Evolutionary conservation across 441 rosid genomes (phyloP), one percentile per base, ranked within the genome.

Genomic region (Manihot esculenta): DNA sequence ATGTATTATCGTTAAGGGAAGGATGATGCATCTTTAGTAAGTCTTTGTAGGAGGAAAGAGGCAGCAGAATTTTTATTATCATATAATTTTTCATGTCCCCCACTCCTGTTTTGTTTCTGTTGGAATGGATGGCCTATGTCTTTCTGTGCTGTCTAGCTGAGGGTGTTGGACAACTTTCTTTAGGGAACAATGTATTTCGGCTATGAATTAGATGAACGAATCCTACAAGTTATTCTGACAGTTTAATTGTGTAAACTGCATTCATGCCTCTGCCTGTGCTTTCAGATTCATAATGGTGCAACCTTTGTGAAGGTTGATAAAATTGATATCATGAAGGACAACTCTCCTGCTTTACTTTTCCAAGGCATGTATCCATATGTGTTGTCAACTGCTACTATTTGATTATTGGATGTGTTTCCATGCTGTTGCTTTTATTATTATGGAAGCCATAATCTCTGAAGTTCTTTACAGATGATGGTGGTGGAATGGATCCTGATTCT

Each of bases 301-400:
- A 90, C 97, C 12, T 85, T 87, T 74, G 83, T 94, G 64, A 92
- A 88, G 84, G 84, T 94, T 64, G 98, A 94, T 87, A 94, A 89
- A 86, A 68, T 90, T 38, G 75, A 88, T 75, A 50, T 87, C 59
- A 74, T 60, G 72, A 89, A 89, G 86, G 96, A 92, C 78, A 85
- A 80, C 58, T 88, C 97, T 57, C 99, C 98, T 18, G 94, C 98
- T 76, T 79, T 94, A 74, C 81, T 89, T 75, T 85, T 94, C 81
- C 89, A 78, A 83, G 98, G 99, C 79, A 79, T 71, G 62, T 66
- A 24, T 44, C 35, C 57, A 2, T 51, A 47, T 68, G 41, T 33
- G 48, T 62, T 33, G 48, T 62, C 38, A 24, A 33, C 35, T 69
- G 33, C 54, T 47, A 3, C 23, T 54, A 44, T 66, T 71, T 63